Conservation (phyloP, 225 moss, liverwort and hornwort species). For the Bryum argenteum region DNA sequence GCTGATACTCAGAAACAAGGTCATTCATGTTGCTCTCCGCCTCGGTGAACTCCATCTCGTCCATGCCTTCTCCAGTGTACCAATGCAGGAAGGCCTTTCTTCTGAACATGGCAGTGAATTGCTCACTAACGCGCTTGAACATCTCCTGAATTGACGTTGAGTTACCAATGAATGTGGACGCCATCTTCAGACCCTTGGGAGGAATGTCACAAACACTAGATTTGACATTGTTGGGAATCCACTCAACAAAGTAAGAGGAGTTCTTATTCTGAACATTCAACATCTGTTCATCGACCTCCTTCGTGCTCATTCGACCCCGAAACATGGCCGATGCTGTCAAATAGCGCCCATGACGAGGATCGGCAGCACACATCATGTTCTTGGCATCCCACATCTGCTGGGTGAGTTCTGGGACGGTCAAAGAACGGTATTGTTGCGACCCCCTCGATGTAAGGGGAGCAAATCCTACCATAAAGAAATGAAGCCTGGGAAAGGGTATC, state of each 20-base stretch:
- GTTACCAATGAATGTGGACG: conserved; percentile 61
- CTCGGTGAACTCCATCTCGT: conserved; percentile 65
- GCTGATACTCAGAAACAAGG: conserved; percentile 58
- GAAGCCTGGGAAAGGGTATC: conserved; percentile 55
- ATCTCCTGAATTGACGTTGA: conserved; percentile 64
- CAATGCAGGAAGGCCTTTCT: conserved; percentile 58
- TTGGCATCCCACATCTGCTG: conserved; percentile 66
- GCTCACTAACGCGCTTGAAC: conserved; percentile 57
- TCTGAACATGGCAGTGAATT: conserved; percentile 59
- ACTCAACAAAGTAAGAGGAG: conserved; percentile 56
- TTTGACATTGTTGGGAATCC: conserved; percentile 59
- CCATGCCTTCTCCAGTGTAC: conserved; percentile 63
- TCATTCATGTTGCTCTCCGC: conserved; percentile 66
- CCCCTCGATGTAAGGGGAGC: conserved; percentile 55
- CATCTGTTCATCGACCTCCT: conserved; percentile 62
- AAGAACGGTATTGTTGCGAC: conserved; percentile 52
- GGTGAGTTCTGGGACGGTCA: conserved; percentile 55
- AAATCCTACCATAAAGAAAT: conserved; percentile 61
- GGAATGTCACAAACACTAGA: conserved; percentile 59
- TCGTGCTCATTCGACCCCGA: conserved; percentile 49
- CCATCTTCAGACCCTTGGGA: conserved; percentile 55
- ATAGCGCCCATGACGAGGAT: conserved; percentile 54
- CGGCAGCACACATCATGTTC: conserved; percentile 59
- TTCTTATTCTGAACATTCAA: conserved; percentile 60
- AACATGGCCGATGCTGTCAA: conserved; percentile 57